A percentile compares a stretch with the other conserved stretches of the same genome.
These are phyloP conservation scores for Penicillium brasilianum DNA, from an alignment of 2,329 filamentous ascomycete species.

Conservation along the genomic window DNA sequence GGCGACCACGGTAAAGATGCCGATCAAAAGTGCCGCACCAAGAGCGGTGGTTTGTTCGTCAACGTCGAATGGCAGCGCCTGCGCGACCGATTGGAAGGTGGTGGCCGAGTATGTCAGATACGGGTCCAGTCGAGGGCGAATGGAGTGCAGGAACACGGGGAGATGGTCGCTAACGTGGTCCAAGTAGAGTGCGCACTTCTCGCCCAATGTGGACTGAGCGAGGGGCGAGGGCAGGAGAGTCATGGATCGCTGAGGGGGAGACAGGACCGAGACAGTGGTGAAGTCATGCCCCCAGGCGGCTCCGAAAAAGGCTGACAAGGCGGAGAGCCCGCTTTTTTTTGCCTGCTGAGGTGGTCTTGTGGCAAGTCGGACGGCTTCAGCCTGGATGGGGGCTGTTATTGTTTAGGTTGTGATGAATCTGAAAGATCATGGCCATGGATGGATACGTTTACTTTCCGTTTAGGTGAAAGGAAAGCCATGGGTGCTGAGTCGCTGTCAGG, in stretches of 20 bases:
- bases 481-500: neutral
- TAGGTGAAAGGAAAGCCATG: neutral
- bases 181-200: conserved; percentile 48
- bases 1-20: conserved; percentile 36
- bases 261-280: conserved; percentile 17
- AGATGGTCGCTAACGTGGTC: conserved; percentile 41
- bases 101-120: conserved; percentile 32
- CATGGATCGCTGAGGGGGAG: conserved; percentile 39
- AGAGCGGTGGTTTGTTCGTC: conserved; percentile 32
- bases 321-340: conserved; percentile 34
- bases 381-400: neutral
- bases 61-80: conserved; percentile 29
- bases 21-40: conserved; percentile 34
- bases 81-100: conserved; percentile 31
- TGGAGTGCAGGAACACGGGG: conserved; percentile 38
- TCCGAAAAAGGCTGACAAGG: conserved; percentile 31
- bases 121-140: conserved; percentile 39
- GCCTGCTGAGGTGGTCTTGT: conserved; percentile 18
- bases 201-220: conserved; percentile 46
- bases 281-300: conserved; percentile 24
- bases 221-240: conserved; percentile 45
- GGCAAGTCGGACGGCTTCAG: neutral
- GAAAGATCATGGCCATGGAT: neutral
- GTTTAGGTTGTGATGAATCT: neutral
- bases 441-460: neutral